Evolutionary conservation across 176 grass and related monocot genomes (phyloP).

Genomic region (Echinochloa phyllopogon): DNA sequence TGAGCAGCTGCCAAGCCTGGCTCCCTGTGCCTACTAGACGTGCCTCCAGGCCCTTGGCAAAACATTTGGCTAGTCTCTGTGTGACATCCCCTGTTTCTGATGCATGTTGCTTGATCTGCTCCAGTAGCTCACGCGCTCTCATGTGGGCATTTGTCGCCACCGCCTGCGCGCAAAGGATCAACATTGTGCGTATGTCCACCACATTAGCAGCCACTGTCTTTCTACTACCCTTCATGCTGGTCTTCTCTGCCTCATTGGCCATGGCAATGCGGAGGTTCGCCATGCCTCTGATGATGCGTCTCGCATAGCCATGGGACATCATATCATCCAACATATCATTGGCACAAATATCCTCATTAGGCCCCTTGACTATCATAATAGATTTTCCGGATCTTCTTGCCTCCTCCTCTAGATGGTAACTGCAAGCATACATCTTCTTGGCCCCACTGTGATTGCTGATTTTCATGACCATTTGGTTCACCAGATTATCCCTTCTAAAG

Average conservation of each 20-base stretch:
- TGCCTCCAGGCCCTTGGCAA: background rate
- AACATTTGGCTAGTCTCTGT: background rate
- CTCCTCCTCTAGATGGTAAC: background rate
- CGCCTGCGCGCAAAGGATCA: constrained; percentile 62
- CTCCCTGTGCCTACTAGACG: constrained; percentile 58
- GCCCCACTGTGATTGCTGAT: background rate
- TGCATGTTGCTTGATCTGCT: constrained; percentile 58
- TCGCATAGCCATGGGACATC: background rate
- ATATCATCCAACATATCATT: constrained; percentile 3
- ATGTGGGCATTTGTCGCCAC: constrained; percentile 46
- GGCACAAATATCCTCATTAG: background rate
- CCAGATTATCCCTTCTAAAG: background rate
- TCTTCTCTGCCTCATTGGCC: background rate
- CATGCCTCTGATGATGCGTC: background rate
- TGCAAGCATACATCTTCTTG: background rate
- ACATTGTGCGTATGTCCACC: constrained; percentile 63
- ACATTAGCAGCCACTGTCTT: background rate
- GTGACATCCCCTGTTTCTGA: background rate
- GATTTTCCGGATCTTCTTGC: background rate
- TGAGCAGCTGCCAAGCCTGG: constrained; percentile 30
- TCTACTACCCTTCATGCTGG: background rate
- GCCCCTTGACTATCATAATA: background rate
- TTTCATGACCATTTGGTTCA: background rate
- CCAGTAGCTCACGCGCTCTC: constrained; percentile 45
- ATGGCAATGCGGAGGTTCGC: background rate